Base-by-base conservation (phyloP, 108 stramenopile species). In the Discostella stelligeroides region DNA sequence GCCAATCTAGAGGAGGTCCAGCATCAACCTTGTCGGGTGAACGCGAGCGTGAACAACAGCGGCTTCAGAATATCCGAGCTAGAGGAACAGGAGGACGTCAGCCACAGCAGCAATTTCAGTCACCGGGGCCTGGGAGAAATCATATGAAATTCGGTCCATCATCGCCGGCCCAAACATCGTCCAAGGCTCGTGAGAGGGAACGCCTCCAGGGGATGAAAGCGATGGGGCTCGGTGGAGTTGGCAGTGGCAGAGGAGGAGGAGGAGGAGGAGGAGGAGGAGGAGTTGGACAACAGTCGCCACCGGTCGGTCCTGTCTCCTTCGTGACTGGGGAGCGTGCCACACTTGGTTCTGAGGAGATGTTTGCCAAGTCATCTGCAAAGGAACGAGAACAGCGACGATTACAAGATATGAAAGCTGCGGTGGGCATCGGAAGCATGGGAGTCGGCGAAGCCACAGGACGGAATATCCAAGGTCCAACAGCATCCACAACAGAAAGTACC, bases 381-480 rank as follows among this genome's bases (percentile, higher is more conserved):
- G 59, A 65, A 65, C 76, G 76, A 24, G 76, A 77, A 49, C 53
- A 77, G 68, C 68, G 69, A 40, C 55, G 76, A 13, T 59, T 77
- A 34, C 46, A 66, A 24, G 60, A 48, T 60, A 48, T 77, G 50
- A 40, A 63, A 40, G 63, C 51, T 18, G 39, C 63, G 59, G 64
- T 47, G 23, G 54, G 61, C 45, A 53, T 20, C 21, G 67, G 61
- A 7, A 51, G 23, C 48, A 20, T 20, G 43, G 46, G 42, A 64
- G n/a, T n/a, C n/a, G n/a, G n/a, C n/a, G n/a, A n/a, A n/a, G n/a
- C n/a, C n/a, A n/a, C n/a, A n/a, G n/a, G n/a, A n/a, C n/a, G 1
- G 45, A 53, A 24, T 27, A 37, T n/a, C 51, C 24, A 18, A 48
- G 28, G 48, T 14, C 39, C 30, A 48, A 18, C 51, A 39, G 66